These are phyloP conservation scores for Asclepias syriaca DNA, from an alignment of 257 asterid genomes.

Conservation along the genomic window DNA sequence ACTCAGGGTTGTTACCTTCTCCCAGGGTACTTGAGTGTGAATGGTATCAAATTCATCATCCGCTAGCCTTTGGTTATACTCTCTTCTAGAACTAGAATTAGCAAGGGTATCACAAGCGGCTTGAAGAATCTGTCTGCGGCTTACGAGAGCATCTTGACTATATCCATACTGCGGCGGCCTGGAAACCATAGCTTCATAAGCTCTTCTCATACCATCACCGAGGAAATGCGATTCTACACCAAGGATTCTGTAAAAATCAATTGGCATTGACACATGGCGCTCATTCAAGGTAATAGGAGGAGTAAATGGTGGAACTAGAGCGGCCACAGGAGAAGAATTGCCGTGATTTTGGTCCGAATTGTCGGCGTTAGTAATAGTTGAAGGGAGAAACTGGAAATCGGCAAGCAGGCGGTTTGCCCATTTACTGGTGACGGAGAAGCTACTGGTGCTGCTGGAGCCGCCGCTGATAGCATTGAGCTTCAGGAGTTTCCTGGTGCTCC, in stretches of 20 bases:
- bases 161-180: slow-evolving; percentile 89
- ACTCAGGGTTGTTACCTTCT: slow-evolving; percentile 47
- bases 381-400: slow-evolving; percentile 92
- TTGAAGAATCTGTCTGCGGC: slow-evolving; percentile 85
- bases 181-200: slow-evolving; percentile 73
- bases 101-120: slow-evolving; percentile 93
- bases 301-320: slow-evolving; percentile 38
- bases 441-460: slow-evolving; percentile 27
- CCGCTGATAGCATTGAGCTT: slow-evolving; percentile 58
- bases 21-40: slow-evolving; percentile 91
- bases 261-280: slow-evolving; percentile 68
- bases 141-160: slow-evolving; percentile 75
- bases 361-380: slow-evolving; percentile 34
- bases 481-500: slow-evolving; percentile 26
- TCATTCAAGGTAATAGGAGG: slow-evolving; percentile 63
- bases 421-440: slow-evolving; percentile 53
- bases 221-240: slow-evolving; percentile 93
- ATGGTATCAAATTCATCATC: slow-evolving; percentile 67
- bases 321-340: slow-evolving; percentile 30
- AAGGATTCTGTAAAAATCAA: slow-evolving; percentile 78
- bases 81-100: slow-evolving; percentile 64
- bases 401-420: slow-evolving; percentile 98
- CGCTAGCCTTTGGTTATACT: slow-evolving; percentile 74
- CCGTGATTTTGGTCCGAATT: slow-evolving; percentile 29
- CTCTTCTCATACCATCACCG: slow-evolving; percentile 89